Conservation (phyloP, 306 rosid genomes). For the Quercus alba region DNA sequence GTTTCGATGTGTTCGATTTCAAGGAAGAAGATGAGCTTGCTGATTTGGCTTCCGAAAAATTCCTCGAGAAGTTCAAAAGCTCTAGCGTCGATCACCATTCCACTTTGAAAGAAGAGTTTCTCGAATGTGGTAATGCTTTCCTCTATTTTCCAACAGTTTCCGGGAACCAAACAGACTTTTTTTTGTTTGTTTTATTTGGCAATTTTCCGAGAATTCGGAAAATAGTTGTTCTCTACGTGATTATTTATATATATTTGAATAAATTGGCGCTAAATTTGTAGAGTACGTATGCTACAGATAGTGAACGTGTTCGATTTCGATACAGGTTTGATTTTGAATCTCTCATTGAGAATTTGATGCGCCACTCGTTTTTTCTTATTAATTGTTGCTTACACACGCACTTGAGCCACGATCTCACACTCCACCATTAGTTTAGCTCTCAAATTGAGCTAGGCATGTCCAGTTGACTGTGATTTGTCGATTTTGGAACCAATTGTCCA, state of each 20-base stretch:
- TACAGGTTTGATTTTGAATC: neutral
- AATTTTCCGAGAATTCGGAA: neutral
- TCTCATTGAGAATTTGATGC: too few relatives aligned
- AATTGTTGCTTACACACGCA: too few relatives aligned
- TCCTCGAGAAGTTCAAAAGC: conserved; percentile 27
- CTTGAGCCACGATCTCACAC: too few relatives aligned
- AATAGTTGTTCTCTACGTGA: neutral
- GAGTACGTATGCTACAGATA: neutral
- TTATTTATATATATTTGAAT: neutral
- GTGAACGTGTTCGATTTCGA: neutral
- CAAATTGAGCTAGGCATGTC: too few relatives aligned
- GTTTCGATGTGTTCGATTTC: conserved; percentile 57
- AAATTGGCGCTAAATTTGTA: neutral
- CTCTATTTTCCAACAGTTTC: neutral
- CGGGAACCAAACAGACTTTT: neutral
- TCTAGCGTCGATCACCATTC: conserved; percentile 27
- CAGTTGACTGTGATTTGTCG: neutral
- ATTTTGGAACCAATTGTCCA: neutral
- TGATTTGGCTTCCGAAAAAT: conserved; percentile 29
- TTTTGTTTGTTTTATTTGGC: neutral
- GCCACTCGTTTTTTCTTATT: too few relatives aligned
- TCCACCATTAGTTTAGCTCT: too few relatives aligned
- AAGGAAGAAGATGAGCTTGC: conserved; percentile 49
- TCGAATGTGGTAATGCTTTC: conserved; percentile 44
- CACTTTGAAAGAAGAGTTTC: conserved; percentile 23